phyloP scores from a whole-genome alignment of 805 yeast species.

The Candida incommunis region DNA sequence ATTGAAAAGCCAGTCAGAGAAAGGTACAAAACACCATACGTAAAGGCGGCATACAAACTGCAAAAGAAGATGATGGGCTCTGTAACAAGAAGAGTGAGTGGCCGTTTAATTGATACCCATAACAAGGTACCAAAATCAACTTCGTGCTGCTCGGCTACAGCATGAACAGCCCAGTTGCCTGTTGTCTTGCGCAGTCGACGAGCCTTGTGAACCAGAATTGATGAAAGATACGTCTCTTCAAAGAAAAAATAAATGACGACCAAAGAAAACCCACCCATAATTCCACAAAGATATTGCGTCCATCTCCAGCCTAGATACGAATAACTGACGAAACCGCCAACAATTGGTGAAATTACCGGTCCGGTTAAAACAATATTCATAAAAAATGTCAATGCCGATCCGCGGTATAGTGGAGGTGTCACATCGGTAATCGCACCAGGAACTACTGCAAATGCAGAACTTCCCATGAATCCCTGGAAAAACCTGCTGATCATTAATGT shows the following conservation, averaged over 20 bases:
- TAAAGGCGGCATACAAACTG: constrained; percentile 59
- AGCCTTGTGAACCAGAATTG: constrained; percentile 54
- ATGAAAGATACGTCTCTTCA: constrained; percentile 26
- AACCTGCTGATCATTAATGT: constrained; percentile 61
- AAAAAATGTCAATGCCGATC: constrained; percentile 55
- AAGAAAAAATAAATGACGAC: constrained; percentile 24
- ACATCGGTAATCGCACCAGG: constrained; percentile 75
- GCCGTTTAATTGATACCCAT: constrained; percentile 52
- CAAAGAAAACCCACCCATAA: constrained; percentile 23
- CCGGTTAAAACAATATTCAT: constrained; percentile 55
- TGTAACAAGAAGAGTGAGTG: constrained; percentile 45
- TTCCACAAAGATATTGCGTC: constrained; percentile 7
- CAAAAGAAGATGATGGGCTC: constrained; percentile 62
- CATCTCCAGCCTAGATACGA: constrained; percentile 7
- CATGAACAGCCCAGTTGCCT: constrained; percentile 73
- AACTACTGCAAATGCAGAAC: constrained; percentile 66
- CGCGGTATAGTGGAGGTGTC: constrained; percentile 48
- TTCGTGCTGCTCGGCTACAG: constrained; percentile 67
- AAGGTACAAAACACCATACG: constrained; percentile 66
- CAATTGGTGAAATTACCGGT: constrained; percentile 64
- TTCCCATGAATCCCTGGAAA: constrained; percentile 64
- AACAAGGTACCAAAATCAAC: constrained; percentile 44
- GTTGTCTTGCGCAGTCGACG: constrained; percentile 55
- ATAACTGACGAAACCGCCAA: constrained; percentile 45
- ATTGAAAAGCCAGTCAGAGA: constrained; percentile 65